phyloP scores from a whole-genome alignment of 257 asterid genomes.

The Scutellaria minor region DNA sequence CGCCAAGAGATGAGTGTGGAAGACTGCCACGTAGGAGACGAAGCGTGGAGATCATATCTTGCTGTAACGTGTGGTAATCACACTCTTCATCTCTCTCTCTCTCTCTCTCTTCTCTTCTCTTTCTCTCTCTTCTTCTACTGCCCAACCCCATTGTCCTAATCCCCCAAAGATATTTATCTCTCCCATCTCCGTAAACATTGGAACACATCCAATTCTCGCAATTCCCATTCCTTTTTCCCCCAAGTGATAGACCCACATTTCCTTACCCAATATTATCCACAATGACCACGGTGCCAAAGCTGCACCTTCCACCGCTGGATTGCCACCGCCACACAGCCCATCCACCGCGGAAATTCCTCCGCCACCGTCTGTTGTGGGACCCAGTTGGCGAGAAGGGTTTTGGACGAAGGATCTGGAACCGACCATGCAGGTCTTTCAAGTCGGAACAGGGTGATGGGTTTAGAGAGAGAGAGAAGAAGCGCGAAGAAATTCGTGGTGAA shows the following conservation, averaged over 20 bases:
- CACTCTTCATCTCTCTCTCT: too few relatives aligned
- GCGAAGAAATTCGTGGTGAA: conserved; percentile 32
- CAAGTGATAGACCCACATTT: too few relatives aligned
- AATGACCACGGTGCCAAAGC: conserved; percentile 66
- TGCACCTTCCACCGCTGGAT: conserved; percentile 64
- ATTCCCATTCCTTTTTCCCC: background rate
- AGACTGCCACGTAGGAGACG: too few relatives aligned
- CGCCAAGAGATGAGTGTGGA: too few relatives aligned
- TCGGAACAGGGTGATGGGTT: conserved; percentile 49
- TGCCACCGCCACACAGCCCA: conserved; percentile 51
- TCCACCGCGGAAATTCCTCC: conserved; percentile 40
- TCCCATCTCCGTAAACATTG: conserved; percentile 18
- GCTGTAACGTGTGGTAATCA: too few relatives aligned
- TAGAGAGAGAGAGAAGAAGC: conserved; percentile 30
- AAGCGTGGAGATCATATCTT: too few relatives aligned
- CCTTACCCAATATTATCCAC: background rate
- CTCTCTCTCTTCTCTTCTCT: too few relatives aligned
- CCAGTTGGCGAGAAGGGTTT: conserved; percentile 45
- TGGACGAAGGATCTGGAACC: conserved; percentile 41
- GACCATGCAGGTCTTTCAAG: conserved; percentile 74
- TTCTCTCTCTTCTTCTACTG: too few relatives aligned
- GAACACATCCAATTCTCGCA: conserved; percentile 16
- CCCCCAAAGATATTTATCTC: conserved; percentile 34
- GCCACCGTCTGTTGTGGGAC: conserved; percentile 48
- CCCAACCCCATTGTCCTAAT: too few relatives aligned